Base-by-base conservation (phyloP, 345 rosid genomes). In the Linum usitatissimum region DNA sequence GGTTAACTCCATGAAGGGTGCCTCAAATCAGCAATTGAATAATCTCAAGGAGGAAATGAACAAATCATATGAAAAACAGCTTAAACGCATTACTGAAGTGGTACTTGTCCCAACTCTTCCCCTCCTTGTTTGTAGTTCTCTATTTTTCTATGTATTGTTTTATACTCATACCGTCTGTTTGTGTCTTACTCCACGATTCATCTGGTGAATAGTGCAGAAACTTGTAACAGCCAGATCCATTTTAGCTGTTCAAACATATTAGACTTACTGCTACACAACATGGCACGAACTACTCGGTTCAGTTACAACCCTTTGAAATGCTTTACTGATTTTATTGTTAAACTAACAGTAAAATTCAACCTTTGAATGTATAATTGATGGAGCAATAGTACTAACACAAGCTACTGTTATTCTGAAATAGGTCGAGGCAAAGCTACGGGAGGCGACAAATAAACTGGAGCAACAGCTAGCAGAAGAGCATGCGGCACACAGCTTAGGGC, bases 371-470 rank as follows among this genome's bases (percentile, higher is more conserved):
- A n/a, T n/a, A n/a, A n/a, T n/a, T 31, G 6, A 31, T 2, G 36
- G 3, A 31, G 36, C 3, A 3, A 31, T 31, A 3, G 36, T 31
- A 31, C 36, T 31, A 6, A 3, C 20, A 17, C 1, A 8, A 55
- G 49, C 49, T 55, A 18, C 23, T 55, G 58, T 18, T 55, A 1
- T 3, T 18, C 28, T 18, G 13, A 55, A 18, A 23, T 30, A 92
- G 98, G 88, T 89, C 53, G 97, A 89, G 80, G 69, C 72, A 30
- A 92, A 86, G 80, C 90, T 92, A 66, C 78, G 69, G 62, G 96
- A 89, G 74, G 76, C 88, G 8, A 81, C 91, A 1, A 64, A 21
- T 6, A 80, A 79, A 74, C 82, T 92, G n/a, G 95, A 92, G 70
- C 86, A 67, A 64, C 84, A 84, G 68, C 56, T 92, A 58, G 84